Evolutionary conservation across 768 basidiomycete species (phyloP).

Genomic region (Gloeophyllum trabeum): DNA sequence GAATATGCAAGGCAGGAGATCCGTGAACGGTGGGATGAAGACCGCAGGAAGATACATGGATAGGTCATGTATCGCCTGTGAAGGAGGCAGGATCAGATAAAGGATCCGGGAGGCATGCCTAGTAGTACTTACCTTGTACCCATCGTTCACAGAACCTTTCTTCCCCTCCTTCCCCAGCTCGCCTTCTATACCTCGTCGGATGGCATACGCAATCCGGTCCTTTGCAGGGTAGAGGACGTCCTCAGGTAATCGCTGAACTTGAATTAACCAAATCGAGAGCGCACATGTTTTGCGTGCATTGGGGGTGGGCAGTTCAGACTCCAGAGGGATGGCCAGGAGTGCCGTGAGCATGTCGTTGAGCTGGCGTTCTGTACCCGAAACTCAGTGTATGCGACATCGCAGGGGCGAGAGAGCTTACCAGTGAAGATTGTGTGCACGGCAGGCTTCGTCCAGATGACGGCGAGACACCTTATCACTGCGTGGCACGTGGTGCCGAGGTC

Average conservation of each 20-base stretch:
- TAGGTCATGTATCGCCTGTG: constrained; percentile 65
- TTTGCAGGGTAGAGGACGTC: constrained; percentile 49
- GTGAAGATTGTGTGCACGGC: constrained; percentile 50
- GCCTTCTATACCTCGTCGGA: constrained; percentile 71
- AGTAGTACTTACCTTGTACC: constrained; percentile 46
- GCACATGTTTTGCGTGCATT: constrained; percentile 84
- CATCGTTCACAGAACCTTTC: constrained; percentile 72
- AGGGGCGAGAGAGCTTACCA: constrained; percentile 27
- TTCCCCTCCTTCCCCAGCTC: constrained; percentile 85
- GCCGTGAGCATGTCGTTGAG: constrained; percentile 48
- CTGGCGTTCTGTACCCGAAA: constrained; percentile 35
- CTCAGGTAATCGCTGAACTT: constrained; percentile 56
- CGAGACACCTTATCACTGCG: constrained; percentile 56
- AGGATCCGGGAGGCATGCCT: neutral
- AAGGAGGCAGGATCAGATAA: constrained; percentile 4
- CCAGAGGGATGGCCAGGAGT: constrained; percentile 63
- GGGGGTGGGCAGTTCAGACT: constrained; percentile 60
- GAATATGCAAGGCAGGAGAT: constrained; percentile 51
- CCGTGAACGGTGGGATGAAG: constrained; percentile 58
- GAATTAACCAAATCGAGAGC: constrained; percentile 63
- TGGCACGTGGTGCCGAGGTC: constrained; percentile 70
- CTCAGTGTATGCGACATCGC: constrained; percentile 6
- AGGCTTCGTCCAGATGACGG: constrained; percentile 47
- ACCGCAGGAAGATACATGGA: constrained; percentile 47
- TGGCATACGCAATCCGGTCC: constrained; percentile 57